Base-by-base conservation (phyloP, 2,329 filamentous ascomycete species). In the Penicillium sp. region DNA sequence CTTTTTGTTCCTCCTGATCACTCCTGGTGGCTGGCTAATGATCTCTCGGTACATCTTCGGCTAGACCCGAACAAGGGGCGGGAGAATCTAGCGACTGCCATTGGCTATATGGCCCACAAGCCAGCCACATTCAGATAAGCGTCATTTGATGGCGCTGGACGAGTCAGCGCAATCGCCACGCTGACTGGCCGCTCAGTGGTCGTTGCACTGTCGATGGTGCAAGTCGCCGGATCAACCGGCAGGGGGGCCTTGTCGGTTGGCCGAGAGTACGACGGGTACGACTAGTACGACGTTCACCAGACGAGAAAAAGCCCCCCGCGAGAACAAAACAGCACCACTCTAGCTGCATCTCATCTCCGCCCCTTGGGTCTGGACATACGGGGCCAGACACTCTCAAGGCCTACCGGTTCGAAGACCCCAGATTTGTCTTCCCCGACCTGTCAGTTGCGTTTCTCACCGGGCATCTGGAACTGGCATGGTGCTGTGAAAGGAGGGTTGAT, bases 381-480 rank as follows among this genome's bases (percentile, higher is more conserved):
- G 49, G 49, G 49, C 28, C 28, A 24, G 33, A 50, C 24, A 37
- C 28, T 19, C 28, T 33, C 49, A 51, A 51, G 10, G 10, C 17
- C 49, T 19, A 22, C 24, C 30, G 26, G 17, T 51, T n/a, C 59
- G 55, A 61, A 56, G 53, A 58, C 64, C 63, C 61, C 65, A 57
- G 61, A 58, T 66, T 66, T 66, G 24, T 47, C 22, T 62, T 28
- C 61, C 59, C 61, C 61, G 40, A 30, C 40, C 42, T 49, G 44
- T 58, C 22, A 10, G 6, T 44, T 30, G 6, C n/a, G 28, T 19
- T 38, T 24, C 55, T 66, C 64, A 66, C 66, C 64, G 66, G 53
- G 30, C 42, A 38, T 64, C 64, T 66, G 59, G 53, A 66, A 68
- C 62, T 56, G 62, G 64, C 17, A 60, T 60, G 54, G 58, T 49